Evolutionary conservation across 805 yeast species (phyloP).

Genomic region (Scheffersomyces ergatensis): DNA sequence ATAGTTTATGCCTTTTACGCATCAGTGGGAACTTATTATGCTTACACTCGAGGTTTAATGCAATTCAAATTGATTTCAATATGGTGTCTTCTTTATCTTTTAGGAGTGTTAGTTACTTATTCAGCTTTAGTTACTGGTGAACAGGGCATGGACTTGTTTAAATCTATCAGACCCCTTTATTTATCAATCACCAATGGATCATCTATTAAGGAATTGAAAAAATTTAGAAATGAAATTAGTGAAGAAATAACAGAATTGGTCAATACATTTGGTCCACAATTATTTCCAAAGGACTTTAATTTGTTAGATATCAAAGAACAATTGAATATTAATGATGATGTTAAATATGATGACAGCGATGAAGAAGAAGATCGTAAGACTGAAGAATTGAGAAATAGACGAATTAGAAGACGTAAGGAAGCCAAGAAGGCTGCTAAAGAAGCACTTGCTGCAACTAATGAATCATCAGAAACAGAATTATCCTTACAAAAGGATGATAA

Average conservation of each 20-base stretch:
- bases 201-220: constrained; percentile 57
- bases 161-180: constrained; percentile 79
- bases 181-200: constrained; percentile 58
- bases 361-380: constrained; percentile 52
- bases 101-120: constrained; percentile 73
- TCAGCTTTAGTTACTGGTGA: constrained; percentile 93
- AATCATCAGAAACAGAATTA: constrained; percentile 4
- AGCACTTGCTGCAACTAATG: background rate
- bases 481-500: constrained; percentile 6
- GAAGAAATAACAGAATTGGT: constrained; percentile 75
- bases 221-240: constrained; percentile 59
- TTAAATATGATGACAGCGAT: constrained; percentile 38
- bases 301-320: constrained; percentile 45
- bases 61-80: constrained; percentile 34
- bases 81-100: constrained; percentile 49
- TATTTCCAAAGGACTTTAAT: constrained; percentile 80
- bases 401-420: constrained; percentile 26
- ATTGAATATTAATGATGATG: constrained; percentile 23
- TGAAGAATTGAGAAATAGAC: constrained; percentile 43
- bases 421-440: constrained; percentile 12
- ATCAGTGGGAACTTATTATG: constrained; percentile 46
- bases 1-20: constrained; percentile 81
- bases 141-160: constrained; percentile 84
- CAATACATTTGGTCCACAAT: constrained; percentile 76
- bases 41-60: constrained; percentile 19